Evolutionary conservation across 176 grass and related monocot species (phyloP).

Genomic region (Musa acuminata): DNA sequence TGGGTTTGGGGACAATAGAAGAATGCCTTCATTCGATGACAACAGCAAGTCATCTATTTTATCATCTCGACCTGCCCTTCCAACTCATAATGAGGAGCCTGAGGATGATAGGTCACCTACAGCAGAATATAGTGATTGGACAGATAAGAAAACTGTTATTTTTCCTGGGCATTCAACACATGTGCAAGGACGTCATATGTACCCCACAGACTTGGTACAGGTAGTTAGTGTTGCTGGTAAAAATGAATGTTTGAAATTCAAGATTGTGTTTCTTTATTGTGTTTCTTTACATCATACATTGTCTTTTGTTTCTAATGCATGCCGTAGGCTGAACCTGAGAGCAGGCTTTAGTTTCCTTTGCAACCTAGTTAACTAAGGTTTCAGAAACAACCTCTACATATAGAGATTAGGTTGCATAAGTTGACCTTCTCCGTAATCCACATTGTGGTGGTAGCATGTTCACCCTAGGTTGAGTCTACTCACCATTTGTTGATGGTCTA

Average conservation of each 20-base stretch:
- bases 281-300: too few species aligned
- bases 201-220: constrained; percentile 32
- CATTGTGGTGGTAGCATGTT: too few species aligned
- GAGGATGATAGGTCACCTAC: constrained; percentile 80
- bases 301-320: too few species aligned
- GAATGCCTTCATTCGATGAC: constrained; percentile 23
- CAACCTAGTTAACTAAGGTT: too few species aligned
- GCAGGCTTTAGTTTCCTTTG: too few species aligned
- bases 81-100: constrained; percentile 91
- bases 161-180: constrained; percentile 25
- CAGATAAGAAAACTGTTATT: constrained; percentile 29
- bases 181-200: constrained; percentile 28
- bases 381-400: too few species aligned
- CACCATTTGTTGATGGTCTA: too few species aligned
- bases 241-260: background rate
- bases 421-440: too few species aligned
- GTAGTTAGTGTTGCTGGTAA: background rate
- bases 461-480: too few species aligned
- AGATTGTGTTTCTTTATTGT: too few species aligned
- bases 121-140: constrained; percentile 37
- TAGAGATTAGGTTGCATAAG: too few species aligned
- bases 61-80: constrained; percentile 50
- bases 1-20: constrained; percentile 17
- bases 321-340: too few species aligned
- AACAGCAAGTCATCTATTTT: constrained; percentile 42